Evolutionary conservation across 2,329 filamentous ascomycete genomes (phyloP).

Genomic region (Alternaria gansuensis): DNA sequence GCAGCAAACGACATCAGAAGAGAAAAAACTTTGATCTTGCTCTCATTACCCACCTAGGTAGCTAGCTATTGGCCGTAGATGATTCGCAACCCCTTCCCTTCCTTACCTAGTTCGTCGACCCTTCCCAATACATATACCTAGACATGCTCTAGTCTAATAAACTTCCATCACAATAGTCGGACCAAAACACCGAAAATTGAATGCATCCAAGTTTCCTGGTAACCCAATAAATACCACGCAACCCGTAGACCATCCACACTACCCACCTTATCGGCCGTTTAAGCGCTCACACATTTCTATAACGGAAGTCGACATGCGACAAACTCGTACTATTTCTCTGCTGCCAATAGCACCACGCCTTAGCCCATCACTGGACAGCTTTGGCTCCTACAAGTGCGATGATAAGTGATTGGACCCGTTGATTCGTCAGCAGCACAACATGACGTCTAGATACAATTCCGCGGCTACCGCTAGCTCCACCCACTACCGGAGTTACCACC

Average conservation of each 20-base stretch:
- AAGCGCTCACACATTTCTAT: neutral
- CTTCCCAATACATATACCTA: neutral
- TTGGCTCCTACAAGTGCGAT: neutral
- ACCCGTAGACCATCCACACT: neutral
- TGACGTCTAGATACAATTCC: conserved; percentile 11
- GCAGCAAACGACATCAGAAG: neutral
- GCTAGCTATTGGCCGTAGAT: neutral
- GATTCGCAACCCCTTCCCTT: neutral
- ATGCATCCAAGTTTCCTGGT: neutral
- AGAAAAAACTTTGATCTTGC: neutral
- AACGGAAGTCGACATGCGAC: conserved; percentile 7
- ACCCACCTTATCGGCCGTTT: neutral
- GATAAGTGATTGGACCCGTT: neutral
- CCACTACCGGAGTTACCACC: conserved; percentile 6
- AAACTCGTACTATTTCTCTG: neutral
- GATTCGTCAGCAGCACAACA: conserved; percentile 1
- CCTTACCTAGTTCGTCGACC: neutral
- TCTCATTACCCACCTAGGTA: neutral
- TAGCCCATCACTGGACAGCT: neutral
- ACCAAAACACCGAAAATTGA: neutral
- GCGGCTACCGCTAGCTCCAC: conserved; percentile 1
- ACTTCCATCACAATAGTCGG: neutral
- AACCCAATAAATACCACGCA: neutral
- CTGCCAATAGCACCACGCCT: neutral
- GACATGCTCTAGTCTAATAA: neutral